Percentiles rank a stretch among this genome's conserved stretches.
These are phyloP conservation scores for Zygosaccharomyces pseudobailii DNA, from an alignment of 1,139 yeast species.

Conservation along the genomic window DNA sequence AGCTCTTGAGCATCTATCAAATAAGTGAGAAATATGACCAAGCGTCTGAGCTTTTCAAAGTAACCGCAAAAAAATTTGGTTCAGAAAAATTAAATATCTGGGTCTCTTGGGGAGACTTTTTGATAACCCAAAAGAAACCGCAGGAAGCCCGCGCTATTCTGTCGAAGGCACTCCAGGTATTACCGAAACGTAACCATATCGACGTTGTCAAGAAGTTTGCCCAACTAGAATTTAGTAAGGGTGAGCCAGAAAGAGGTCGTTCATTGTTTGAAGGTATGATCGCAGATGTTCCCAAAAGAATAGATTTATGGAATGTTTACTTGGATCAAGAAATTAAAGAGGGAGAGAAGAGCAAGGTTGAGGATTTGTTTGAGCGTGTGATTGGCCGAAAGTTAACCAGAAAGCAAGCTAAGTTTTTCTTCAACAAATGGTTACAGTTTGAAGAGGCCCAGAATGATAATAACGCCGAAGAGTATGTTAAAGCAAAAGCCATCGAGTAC, in stretches of 20 bases:
- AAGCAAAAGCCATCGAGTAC: conserved; percentile 85
- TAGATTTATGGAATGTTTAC: conserved; percentile 92
- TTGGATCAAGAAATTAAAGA: conserved; percentile 84
- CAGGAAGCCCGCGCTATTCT: conserved; percentile 67
- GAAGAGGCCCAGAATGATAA: conserved; percentile 70
- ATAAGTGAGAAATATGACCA: conserved; percentile 65
- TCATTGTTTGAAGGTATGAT: conserved; percentile 89
- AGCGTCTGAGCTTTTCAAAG: conserved; percentile 65
- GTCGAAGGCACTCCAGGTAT: conserved; percentile 64
- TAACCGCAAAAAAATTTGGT: conserved; percentile 78
- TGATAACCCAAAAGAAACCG: conserved; percentile 52
- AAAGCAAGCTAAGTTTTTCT: conserved; percentile 93
- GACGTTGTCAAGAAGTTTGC: conserved; percentile 86
- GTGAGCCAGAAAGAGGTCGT: conserved; percentile 92
- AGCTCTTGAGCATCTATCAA: conserved; percentile 67
- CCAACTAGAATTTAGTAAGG: conserved; percentile 76
- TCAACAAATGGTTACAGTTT: conserved; percentile 81
- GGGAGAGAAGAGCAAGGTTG: conserved; percentile 59
- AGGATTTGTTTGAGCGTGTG: conserved; percentile 79
- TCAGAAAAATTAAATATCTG: conserved; percentile 60
- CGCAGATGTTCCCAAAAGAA: conserved; percentile 85
- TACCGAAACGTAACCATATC: conserved; percentile 73
- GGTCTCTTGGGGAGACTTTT: conserved; percentile 73
- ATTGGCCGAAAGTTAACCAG: conserved; percentile 62
- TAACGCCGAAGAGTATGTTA: conserved; percentile 75